These are phyloP conservation scores for Tuber melanosporum DNA, from an alignment of 495 filamentous ascomycete species.

Conservation along the genomic window DNA sequence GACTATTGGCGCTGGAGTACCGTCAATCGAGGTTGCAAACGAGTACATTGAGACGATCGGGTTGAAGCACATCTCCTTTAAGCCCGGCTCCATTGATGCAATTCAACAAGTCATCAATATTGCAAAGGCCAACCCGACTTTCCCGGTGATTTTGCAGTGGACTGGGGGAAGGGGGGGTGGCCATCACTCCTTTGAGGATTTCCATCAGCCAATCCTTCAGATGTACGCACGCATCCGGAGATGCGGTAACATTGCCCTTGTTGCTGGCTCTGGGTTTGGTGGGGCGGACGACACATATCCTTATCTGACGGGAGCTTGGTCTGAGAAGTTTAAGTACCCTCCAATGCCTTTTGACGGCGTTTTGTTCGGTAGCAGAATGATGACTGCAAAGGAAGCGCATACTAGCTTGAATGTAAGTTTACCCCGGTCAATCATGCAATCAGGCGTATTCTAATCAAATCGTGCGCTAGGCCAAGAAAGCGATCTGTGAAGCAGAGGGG, in stretches of 20 bases:
- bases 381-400: slow-evolving; percentile 91
- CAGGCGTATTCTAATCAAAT: slow-evolving; percentile 11
- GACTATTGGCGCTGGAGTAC: slow-evolving; percentile 89
- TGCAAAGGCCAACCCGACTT: slow-evolving; percentile 80
- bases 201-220: slow-evolving; percentile 84
- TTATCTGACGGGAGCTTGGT: slow-evolving; percentile 84
- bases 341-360: slow-evolving; percentile 92
- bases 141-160: slow-evolving; percentile 90
- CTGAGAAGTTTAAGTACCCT: slow-evolving; percentile 74
- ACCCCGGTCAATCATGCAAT: not conserved
- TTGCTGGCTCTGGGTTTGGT: slow-evolving; percentile 89
- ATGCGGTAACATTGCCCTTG: slow-evolving; percentile 75
- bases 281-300: slow-evolving; percentile 88
- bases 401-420: slow-evolving; percentile 62
- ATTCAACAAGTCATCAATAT: slow-evolving; percentile 90
- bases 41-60: slow-evolving; percentile 93
- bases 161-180: slow-evolving; percentile 90
- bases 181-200: slow-evolving; percentile 92
- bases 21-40: slow-evolving; percentile 85
- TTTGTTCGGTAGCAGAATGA: slow-evolving; percentile 84
- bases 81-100: slow-evolving; percentile 81
- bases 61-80: slow-evolving; percentile 90
- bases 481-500: slow-evolving; percentile 84
- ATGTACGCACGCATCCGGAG: slow-evolving; percentile 82
- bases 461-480: slow-evolving; percentile 64